These are phyloP conservation scores for Macadamia tetraphylla DNA, from an alignment of 164 flowering plant species.

Conservation along the genomic window DNA sequence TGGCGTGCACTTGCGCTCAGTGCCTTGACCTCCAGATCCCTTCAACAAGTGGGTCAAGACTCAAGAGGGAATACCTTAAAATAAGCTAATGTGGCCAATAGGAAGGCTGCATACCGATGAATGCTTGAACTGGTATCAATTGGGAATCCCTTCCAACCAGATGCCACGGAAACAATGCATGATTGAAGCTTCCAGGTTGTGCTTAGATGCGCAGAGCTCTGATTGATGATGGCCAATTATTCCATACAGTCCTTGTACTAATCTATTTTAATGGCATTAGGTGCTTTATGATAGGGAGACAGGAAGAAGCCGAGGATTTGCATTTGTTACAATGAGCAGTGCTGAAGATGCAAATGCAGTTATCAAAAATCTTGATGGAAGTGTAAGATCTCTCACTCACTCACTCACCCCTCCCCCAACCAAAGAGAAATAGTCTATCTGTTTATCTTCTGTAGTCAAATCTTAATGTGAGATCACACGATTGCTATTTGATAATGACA, in stretches of 20 bases:
- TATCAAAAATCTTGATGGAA: conserved; percentile 80
- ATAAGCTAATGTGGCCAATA: background rate
- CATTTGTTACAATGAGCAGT: conserved; percentile 95
- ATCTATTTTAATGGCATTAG: conserved; percentile 24
- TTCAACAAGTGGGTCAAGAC: too few relatives aligned
- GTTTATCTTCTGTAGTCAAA: too few relatives aligned
- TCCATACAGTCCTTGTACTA: background rate
- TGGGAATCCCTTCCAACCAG: too few relatives aligned
- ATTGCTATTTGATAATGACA: too few relatives aligned
- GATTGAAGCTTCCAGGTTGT: background rate
- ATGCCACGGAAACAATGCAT: too few relatives aligned
- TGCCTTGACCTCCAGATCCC: background rate
- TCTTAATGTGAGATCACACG: too few relatives aligned
- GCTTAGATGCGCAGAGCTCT: background rate
- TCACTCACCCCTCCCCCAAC: background rate
- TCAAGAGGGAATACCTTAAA: too few relatives aligned
- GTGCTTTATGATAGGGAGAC: conserved; percentile 76
- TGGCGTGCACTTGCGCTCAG: too few relatives aligned
- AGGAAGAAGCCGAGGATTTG: conserved; percentile 91
- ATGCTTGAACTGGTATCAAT: too few relatives aligned
- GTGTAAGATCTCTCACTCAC: conserved; percentile 39
- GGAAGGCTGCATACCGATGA: background rate
- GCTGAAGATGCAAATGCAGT: conserved; percentile 69
- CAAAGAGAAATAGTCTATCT: too few relatives aligned
- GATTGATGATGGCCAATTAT: background rate